Base-by-base conservation (phyloP, 2,329 filamentous ascomycete species). In the Trichoderma endophyticum region DNA sequence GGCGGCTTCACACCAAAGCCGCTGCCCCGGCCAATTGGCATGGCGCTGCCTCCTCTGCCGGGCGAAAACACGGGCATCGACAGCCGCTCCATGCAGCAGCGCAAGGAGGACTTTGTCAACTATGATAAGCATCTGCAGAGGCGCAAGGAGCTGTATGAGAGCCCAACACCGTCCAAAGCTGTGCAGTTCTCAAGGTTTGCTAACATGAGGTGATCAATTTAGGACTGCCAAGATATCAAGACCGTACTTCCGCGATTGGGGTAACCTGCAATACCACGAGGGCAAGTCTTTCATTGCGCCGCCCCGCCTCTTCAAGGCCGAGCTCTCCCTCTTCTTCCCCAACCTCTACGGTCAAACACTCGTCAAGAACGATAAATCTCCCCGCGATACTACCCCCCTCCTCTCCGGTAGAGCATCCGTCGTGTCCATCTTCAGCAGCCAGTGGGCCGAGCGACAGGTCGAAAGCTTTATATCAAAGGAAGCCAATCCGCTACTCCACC, bases 241-340 rank as follows among this genome's bases (percentile, higher is more conserved):
- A 72, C 95, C 95, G 2, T 99, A 99, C 83, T 99, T 97, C 84
- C 92, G 94, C 81, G 95, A 99, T 86, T 98, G 94, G 92, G 89
- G 89, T 73, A 96, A 97, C 82, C 88, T 98, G 81, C 86, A 87
- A 67, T 88, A 91, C 75, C 91, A 96, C 83, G 90, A 94, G 77
- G 96, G 96, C 78, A 99, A 99, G 83, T 94, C 94, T 28, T 99
- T 98, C 83, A 85, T 95, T 66, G 91, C 94, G 24, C 95, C 95
- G 48, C 89, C 92, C 4, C 87, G 92, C n/a, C 87, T 95, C 63
- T 98, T 98, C 86, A 92, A 91, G 78, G 87, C 87, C 75, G 93
- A 97, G 51, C 87, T 90, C 66, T 92, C 95, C 6, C 88, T 98
- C 74, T 98, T 92, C 85, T 98, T 99, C 83, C 96, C 96, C 60